phyloP scores from a whole-genome alignment of 2,329 filamentous ascomycete species.

The Diaporthe vexans region DNA sequence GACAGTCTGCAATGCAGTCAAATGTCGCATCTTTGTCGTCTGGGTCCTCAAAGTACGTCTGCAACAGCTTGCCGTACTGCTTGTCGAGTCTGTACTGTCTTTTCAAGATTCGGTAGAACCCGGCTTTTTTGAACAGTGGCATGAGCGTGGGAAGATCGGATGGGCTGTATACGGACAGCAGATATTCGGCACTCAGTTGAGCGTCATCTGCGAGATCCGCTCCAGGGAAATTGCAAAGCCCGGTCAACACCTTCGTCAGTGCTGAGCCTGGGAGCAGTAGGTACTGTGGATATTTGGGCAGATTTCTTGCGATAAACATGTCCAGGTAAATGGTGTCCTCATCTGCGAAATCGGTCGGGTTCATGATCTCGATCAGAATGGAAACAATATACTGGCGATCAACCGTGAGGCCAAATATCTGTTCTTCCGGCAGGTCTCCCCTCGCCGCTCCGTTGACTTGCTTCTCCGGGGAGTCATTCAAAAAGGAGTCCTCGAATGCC shows the following conservation, averaged over 20 bases:
- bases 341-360: conserved; percentile 77
- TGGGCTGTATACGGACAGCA: conserved; percentile 93
- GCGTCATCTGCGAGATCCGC: conserved; percentile 90
- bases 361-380: conserved; percentile 93
- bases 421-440: conserved; percentile 72
- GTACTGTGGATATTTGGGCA: conserved; percentile 97
- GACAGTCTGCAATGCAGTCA: conserved; percentile 81
- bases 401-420: conserved; percentile 78
- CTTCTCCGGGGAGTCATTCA: conserved; percentile 83
- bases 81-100: conserved; percentile 85
- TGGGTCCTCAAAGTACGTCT: conserved; percentile 87
- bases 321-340: conserved; percentile 94
- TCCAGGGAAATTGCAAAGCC: conserved; percentile 87
- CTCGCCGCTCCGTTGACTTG: conserved; percentile 66
- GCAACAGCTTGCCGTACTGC: conserved; percentile 82
- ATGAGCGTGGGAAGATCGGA: conserved; percentile 84
- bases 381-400: conserved; percentile 94
- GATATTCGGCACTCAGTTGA: conserved; percentile 95
- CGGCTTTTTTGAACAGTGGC: conserved; percentile 81
- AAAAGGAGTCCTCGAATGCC: conserved; percentile 93
- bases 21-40: conserved; percentile 84
- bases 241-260: conserved; percentile 82
- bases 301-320: conserved; percentile 97
- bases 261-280: conserved; percentile 90
- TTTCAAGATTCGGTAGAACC: conserved; percentile 93